Percentiles rank a stretch among this genome's conserved stretches.
These are phyloP conservation scores for Xylaria hypoxylon DNA, from an alignment of 2,329 filamentous ascomycete species.

Conservation along the genomic window DNA sequence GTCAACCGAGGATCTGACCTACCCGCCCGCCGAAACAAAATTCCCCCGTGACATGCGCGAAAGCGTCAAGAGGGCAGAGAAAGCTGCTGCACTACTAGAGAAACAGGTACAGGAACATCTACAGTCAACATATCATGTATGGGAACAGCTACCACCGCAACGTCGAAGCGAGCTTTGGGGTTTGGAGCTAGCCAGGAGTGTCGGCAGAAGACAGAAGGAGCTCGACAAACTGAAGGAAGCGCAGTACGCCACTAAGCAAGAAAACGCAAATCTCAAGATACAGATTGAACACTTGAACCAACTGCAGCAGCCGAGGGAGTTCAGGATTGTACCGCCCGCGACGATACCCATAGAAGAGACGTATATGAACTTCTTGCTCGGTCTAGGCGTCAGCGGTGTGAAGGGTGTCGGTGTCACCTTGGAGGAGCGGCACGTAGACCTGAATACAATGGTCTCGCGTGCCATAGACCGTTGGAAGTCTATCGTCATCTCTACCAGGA, in stretches of 20 bases:
- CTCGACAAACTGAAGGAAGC: constrained; percentile 63
- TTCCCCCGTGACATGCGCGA: constrained; percentile 59
- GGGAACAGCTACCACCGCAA: constrained; percentile 72
- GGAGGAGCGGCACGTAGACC: constrained; percentile 64
- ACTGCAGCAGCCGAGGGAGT: constrained; percentile 70
- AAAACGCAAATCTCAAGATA: constrained; percentile 66
- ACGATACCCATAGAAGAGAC: constrained; percentile 65
- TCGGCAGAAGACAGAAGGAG: constrained; percentile 68
- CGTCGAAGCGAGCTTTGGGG: constrained; percentile 71
- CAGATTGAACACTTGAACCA: constrained; percentile 71
- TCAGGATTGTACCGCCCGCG: constrained; percentile 63
- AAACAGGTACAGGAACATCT: constrained; percentile 79
- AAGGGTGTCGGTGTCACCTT: constrained; percentile 59
- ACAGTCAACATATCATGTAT: constrained; percentile 80
- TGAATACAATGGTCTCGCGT: constrained; percentile 63
- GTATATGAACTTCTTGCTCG: constrained; percentile 60
- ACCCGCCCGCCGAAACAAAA: constrained; percentile 57
- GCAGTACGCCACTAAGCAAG: constrained; percentile 65
- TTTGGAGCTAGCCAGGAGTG: constrained; percentile 69
- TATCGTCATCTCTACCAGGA: constrained; percentile 66
- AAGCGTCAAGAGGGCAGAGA: constrained; percentile 61
- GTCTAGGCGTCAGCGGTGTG: constrained; percentile 57
- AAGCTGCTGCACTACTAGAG: constrained; percentile 70
- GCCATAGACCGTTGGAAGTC: constrained; percentile 72
- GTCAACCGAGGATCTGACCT: constrained; percentile 63